These are phyloP conservation scores for Cryptococcus sp. DNA, from an alignment of 1,284 basidiomycete species.

Conservation along the genomic window DNA sequence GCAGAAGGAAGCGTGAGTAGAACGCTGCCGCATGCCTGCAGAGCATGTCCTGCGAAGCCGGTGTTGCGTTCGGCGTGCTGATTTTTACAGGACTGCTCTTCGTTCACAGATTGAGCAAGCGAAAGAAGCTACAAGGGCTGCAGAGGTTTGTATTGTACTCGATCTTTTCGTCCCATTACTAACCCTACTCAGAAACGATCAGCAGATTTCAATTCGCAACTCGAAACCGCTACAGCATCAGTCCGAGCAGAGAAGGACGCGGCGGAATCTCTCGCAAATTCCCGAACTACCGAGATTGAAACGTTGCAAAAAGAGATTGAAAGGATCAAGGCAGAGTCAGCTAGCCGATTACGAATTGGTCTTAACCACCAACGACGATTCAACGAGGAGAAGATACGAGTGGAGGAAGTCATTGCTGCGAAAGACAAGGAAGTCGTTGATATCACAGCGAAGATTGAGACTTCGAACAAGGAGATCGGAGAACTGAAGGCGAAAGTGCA, in stretches of 20 bases:
- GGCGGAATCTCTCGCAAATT: constrained; percentile 23
- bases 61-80: too few species aligned
- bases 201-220: constrained; percentile 28
- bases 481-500: constrained; percentile 21
- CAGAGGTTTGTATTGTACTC: constrained; percentile 19
- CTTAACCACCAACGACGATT: constrained; percentile 24
- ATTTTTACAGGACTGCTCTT: constrained; percentile 52
- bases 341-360: constrained; percentile 26
- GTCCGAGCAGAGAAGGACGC: constrained; percentile 35
- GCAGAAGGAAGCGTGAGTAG: constrained; percentile 67
- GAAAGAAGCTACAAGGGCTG: constrained; percentile 62
- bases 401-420: constrained; percentile 7
- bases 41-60: too few species aligned
- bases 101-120: constrained; percentile 71
- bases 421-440: constrained; percentile 27
- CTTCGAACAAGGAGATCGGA: constrained; percentile 22
- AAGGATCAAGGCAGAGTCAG: constrained; percentile 17
- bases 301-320: constrained; percentile 21
- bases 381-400: constrained; percentile 9
- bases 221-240: constrained; percentile 28
- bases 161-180: not conserved
- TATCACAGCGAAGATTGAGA: constrained; percentile 16
- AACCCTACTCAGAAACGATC: constrained; percentile 8
- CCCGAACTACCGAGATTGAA: constrained; percentile 23
- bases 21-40: too few species aligned